Conservation (phyloP, 2,329 filamentous ascomycete genomes). For the Stemphylium vesicarium region DNA sequence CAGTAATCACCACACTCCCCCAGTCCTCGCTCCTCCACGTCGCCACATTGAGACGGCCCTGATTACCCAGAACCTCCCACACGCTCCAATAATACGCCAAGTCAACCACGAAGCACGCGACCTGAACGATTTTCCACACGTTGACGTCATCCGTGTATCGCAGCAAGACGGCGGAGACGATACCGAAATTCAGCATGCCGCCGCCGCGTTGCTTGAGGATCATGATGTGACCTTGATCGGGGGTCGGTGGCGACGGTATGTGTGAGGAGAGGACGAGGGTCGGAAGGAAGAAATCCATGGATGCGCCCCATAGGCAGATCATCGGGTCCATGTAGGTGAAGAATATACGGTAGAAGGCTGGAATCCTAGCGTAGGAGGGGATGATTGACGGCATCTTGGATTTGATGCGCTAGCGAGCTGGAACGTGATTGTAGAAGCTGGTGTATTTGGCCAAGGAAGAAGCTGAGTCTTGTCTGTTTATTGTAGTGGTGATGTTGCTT, state of each 20-base stretch:
- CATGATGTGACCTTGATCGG: conserved; percentile 33
- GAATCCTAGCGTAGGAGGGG: conserved; percentile 8
- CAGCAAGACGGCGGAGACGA: conserved; percentile 34
- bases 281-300: conserved; percentile 36
- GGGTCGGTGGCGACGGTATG: conserved; percentile 18
- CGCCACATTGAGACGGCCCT: conserved; percentile 17
- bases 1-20: conserved; percentile 44
- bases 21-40: conserved; percentile 34
- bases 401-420: background rate
- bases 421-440: too few relatives aligned
- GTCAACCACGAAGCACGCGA: conserved; percentile 29
- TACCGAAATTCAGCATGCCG: conserved; percentile 35
- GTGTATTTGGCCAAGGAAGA: too few relatives aligned
- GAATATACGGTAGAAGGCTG: conserved; percentile 33
- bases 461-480: background rate
- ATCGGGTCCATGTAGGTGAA: conserved; percentile 37
- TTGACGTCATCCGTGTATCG: conserved; percentile 31
- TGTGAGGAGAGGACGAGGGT: conserved; percentile 28
- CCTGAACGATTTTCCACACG: conserved; percentile 32
- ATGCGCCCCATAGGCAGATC: conserved; percentile 35
- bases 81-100: conserved; percentile 29
- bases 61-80: conserved; percentile 21
- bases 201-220: conserved; percentile 37
- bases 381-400: background rate
- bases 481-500: background rate